Evolutionary conservation across 176 grass and related monocot genomes (phyloP), one percentile per base, ranked within the genome.

Genomic region (Alopecurus myosuroides): DNA sequence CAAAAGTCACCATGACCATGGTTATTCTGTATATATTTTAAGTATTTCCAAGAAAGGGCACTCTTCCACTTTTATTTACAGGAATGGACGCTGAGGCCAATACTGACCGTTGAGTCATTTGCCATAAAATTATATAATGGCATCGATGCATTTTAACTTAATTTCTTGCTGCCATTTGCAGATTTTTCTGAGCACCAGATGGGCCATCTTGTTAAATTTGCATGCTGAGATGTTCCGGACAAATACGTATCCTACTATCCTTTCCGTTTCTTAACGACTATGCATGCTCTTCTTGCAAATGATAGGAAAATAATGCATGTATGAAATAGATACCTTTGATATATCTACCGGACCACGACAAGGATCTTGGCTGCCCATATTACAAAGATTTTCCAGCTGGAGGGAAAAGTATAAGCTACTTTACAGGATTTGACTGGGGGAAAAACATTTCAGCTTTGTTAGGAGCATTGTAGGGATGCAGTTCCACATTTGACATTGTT

Each of bases 161-260:
- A 75, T 78, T 28, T 83, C 35, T 83, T 49, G 46, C 56, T 81
- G 36, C 51, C 70, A 64, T 84, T 56, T 93, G 91, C 92, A 98
- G 96, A 98, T 98, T 74, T 98, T 98, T 82, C 88, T 98, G 83
- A 98, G 91, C 88, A 98, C 96, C 81, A 93, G 96, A 90, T 98
- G 96, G 96, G 96, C 96, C 85, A 95, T 98, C 80, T 91, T 98
- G 78, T 87, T 98, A 60, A 98, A 98, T 78, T 92, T 98, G 87
- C 96, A 98, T 85, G 96, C 96, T 73, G 96, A 98, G 85, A 98
- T 98, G 96, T 98, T 98, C 85, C 93, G 93, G 31, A 95, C 91
- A 87, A 98, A 98, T 75, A 93, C 96, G 96, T 98, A 98, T 98
- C 96, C 91, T 71, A 42, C 34, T 98, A 98, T 95, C 46, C 28